Percentiles rank a stretch among this genome's conserved stretches.
These are phyloP conservation scores for Pseudohalonectria lignicola DNA, from an alignment of 2,329 filamentous ascomycete genomes.

Conservation along the genomic window DNA sequence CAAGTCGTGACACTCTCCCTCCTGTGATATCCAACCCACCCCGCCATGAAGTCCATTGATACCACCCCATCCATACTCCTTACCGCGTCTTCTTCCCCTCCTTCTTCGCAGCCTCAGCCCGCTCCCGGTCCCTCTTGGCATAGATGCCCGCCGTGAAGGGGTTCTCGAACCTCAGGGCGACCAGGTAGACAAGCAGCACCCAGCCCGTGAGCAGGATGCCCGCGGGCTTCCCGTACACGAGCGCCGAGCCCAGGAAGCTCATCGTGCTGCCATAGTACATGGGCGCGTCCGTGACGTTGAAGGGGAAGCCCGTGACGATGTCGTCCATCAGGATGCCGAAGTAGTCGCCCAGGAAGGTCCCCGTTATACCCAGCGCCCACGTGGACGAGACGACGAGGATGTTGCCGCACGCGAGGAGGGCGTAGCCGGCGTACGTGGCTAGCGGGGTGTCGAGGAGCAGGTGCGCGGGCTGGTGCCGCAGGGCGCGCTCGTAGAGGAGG, in stretches of 20 bases:
- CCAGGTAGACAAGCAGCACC: constrained; percentile 67
- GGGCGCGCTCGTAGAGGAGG: constrained; percentile 73
- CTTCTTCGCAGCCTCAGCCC: constrained; percentile 26
- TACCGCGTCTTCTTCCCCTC: constrained; percentile 42
- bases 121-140: constrained; percentile 62
- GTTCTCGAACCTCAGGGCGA: constrained; percentile 81
- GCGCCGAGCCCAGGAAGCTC: constrained; percentile 80
- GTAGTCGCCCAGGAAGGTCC: constrained; percentile 96
- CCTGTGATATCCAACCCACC: too few relatives aligned
- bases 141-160: constrained; percentile 93
- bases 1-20: too few relatives aligned
- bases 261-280: constrained; percentile 96
- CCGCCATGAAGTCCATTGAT: too few relatives aligned
- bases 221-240: constrained; percentile 80
- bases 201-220: constrained; percentile 65
- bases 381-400: constrained; percentile 80
- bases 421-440: constrained; percentile 54
- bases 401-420: constrained; percentile 66
- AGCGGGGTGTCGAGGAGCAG: constrained; percentile 54
- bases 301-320: constrained; percentile 90
- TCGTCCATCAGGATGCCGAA: constrained; percentile 96
- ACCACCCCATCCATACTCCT: too few relatives aligned
- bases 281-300: constrained; percentile 80
- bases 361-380: constrained; percentile 84
- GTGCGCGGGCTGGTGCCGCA: constrained; percentile 65